Conservation (phyloP, 2,329 filamentous ascomycete species). For the Pseudogymnoascus sp. region DNA sequence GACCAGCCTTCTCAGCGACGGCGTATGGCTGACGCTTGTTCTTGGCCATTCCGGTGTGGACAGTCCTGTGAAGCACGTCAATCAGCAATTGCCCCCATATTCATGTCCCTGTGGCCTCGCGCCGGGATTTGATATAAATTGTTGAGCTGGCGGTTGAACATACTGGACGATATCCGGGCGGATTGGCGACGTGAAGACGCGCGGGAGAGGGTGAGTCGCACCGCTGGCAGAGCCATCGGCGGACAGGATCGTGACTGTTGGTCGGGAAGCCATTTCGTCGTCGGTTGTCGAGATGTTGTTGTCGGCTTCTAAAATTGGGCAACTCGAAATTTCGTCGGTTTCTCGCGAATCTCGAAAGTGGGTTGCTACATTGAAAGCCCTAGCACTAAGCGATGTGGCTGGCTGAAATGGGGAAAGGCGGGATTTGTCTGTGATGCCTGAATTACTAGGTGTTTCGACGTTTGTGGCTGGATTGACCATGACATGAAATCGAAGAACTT, state of each 20-base stretch:
- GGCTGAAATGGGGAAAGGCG: background rate
- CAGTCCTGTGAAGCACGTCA: constrained; percentile 39
- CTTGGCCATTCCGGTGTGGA: constrained; percentile 99
- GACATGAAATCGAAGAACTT: background rate
- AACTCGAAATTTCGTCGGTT: constrained; percentile 11
- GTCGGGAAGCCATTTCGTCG: constrained; percentile 74
- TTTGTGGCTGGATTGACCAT: background rate
- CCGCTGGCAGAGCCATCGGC: constrained; percentile 90
- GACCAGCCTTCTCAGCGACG: constrained; percentile 99
- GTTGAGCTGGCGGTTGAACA: constrained; percentile 29
- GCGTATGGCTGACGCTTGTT: constrained; percentile 99
- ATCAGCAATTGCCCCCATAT: constrained; percentile 8
- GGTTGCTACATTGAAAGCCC: constrained; percentile 8
- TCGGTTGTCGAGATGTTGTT: constrained; percentile 18
- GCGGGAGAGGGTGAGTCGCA: constrained; percentile 83
- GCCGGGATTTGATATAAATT: background rate
- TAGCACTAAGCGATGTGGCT: constrained; percentile 6
- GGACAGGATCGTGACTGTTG: constrained; percentile 94
- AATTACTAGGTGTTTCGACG: background rate
- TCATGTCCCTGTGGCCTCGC: background rate
- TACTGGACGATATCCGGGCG: constrained; percentile 98
- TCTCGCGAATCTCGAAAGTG: constrained; percentile 10
- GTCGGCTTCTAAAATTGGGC: constrained; percentile 16
- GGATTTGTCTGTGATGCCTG: background rate
- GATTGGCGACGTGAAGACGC: constrained; percentile 96